Conservation (phyloP, 2,329 filamentous ascomycete species). For the Exophiala oligosperma region DNA sequence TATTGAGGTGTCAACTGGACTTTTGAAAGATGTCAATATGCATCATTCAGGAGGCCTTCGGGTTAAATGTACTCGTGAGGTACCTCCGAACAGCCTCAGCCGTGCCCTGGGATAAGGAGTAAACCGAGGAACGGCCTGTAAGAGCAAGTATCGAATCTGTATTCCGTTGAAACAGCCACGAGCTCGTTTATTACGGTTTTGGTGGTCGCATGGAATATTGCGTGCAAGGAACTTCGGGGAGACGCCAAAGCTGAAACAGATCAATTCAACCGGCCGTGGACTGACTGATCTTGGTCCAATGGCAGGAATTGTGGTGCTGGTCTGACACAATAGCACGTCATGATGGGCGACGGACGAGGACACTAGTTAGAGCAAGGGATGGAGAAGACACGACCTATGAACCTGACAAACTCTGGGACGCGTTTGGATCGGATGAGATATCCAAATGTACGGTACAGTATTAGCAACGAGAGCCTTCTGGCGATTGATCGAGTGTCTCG, state of each 20-base stretch:
- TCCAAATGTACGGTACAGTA: too few species aligned
- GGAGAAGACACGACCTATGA: neutral
- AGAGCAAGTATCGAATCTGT: too few species aligned
- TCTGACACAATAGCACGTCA: neutral
- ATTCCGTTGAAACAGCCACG: too few species aligned
- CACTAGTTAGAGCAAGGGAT: neutral
- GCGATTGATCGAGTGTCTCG: too few species aligned
- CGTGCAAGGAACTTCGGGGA: neutral
- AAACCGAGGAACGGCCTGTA: too few species aligned
- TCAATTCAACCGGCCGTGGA: neutral
- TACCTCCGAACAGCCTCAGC: too few species aligned
- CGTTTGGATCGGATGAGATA: too few species aligned
- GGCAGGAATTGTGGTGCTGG: neutral
- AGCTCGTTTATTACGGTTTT: too few species aligned
- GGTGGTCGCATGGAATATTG: neutral
- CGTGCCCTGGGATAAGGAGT: too few species aligned
- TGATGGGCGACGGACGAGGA: neutral
- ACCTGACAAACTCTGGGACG: too few species aligned
- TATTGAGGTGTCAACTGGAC: neutral
- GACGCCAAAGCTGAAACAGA: neutral
- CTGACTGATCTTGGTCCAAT: neutral
- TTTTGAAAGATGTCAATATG: constrained; percentile 7
- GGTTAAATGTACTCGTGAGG: too few species aligned
- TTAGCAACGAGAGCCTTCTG: too few species aligned
- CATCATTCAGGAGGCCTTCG: constrained; percentile 1